phyloP scores from a whole-genome alignment of 495 filamentous ascomycete genomes.

The Aspergillus baeticus region DNA sequence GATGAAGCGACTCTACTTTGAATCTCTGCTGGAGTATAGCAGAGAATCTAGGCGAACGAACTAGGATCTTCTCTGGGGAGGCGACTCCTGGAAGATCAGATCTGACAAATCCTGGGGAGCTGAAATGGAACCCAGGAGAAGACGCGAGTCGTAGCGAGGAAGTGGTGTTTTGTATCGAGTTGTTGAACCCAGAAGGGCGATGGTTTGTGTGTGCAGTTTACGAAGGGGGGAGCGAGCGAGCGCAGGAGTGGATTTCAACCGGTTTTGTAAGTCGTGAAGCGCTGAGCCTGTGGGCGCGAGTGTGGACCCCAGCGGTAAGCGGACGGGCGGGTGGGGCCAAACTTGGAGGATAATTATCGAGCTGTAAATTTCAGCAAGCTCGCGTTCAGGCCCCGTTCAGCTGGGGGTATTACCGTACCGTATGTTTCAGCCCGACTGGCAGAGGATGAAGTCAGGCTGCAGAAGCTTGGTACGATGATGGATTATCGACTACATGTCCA shows the following conservation, averaged over 20 bases:
- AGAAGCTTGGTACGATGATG: conserved; percentile 3
- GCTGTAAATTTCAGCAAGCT: background rate
- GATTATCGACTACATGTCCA: background rate
- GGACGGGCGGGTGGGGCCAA: conserved; percentile 6
- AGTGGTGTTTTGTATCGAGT: background rate
- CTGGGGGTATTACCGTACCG: conserved; percentile 10
- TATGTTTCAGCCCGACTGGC: conserved; percentile 9
- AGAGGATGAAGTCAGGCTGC: background rate
- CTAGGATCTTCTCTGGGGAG: conserved; percentile 8
- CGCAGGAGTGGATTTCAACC: background rate
- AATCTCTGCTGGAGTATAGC: conserved; percentile 6
- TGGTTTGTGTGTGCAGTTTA: background rate
- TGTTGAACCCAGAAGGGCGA: conserved; percentile 17
- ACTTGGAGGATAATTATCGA: background rate
- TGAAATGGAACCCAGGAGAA: conserved; percentile 9
- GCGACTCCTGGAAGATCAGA: conserved; percentile 8
- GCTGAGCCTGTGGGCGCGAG: background rate
- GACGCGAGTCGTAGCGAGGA: background rate
- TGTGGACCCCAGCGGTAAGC: conserved; percentile 2
- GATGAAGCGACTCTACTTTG: background rate
- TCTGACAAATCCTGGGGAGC: conserved; percentile 6
- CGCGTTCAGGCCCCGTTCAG: conserved; percentile 7
- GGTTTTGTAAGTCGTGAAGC: conserved; percentile 10
- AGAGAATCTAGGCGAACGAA: conserved; percentile 7
- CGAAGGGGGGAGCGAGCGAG: background rate